A percentile compares a stretch with the other conserved stretches of the same genome.
These are phyloP conservation scores for Entomortierella beljakovae DNA, from an alignment of 192 early-diverging fungal species.

Conservation along the genomic window DNA sequence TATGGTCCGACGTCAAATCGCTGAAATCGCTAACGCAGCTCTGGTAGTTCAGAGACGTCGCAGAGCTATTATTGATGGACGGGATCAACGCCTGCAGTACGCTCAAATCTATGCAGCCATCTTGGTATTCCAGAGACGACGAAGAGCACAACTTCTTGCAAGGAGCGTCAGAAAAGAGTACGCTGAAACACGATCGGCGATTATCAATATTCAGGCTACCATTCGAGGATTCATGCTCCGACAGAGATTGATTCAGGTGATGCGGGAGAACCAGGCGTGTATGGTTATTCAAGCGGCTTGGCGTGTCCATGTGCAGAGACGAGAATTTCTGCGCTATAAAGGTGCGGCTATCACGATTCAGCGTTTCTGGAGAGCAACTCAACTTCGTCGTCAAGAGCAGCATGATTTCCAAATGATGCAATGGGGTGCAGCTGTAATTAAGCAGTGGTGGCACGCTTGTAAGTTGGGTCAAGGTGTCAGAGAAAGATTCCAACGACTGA, in stretches of 20 bases:
- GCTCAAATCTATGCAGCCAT: slow-evolving; percentile 23
- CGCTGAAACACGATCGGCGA: background rate
- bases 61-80: slow-evolving; percentile 27
- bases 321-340: slow-evolving; percentile 3
- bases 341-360: slow-evolving; percentile 31
- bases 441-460: slow-evolving; percentile 43
- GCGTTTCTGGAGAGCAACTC: slow-evolving; percentile 39
- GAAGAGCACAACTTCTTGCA: slow-evolving; percentile 33
- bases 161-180: slow-evolving; percentile 14
- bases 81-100: slow-evolving; percentile 13
- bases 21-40: slow-evolving; percentile 19
- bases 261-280: slow-evolving; percentile 33
- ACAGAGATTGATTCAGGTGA: slow-evolving; percentile 23
- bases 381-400: slow-evolving; percentile 16
- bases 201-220: slow-evolving; percentile 25
- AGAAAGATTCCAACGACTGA: slow-evolving; percentile 13
- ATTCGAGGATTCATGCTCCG: slow-evolving; percentile 39
- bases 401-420: slow-evolving; percentile 19
- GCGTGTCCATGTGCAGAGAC: slow-evolving; percentile 33
- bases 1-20: slow-evolving; percentile 21
- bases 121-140: slow-evolving; percentile 31
- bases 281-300: slow-evolving; percentile 37
- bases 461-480: slow-evolving; percentile 9
- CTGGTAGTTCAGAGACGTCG: slow-evolving; percentile 27
- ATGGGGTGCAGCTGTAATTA: slow-evolving; percentile 32